A percentile compares a stretch with the other conserved stretches of the same genome.
These are phyloP conservation scores for Phyllosticta citrichinensis DNA, from an alignment of 2,329 filamentous ascomycete genomes.

Conservation along the genomic window DNA sequence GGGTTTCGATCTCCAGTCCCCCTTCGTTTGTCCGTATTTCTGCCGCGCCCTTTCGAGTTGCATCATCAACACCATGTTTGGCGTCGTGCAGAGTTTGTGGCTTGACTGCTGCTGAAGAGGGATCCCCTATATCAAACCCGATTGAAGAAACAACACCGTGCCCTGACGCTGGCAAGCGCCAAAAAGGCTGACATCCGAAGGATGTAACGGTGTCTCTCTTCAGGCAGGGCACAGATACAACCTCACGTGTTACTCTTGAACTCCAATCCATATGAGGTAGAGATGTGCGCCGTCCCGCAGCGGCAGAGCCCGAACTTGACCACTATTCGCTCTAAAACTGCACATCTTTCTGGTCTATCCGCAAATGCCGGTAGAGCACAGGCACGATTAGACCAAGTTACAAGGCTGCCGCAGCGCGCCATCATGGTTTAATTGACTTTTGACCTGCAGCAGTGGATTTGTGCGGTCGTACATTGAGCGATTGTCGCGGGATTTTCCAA, in stretches of 20 bases:
- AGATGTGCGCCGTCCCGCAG: slow-evolving; percentile 9
- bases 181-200: slow-evolving; percentile 7
- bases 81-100: background rate
- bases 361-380: background rate
- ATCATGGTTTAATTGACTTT: background rate
- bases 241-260: background rate
- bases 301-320: slow-evolving; percentile 4
- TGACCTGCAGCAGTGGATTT: background rate
- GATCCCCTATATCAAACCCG: background rate
- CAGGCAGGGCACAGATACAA: slow-evolving; percentile 2
- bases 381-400: background rate
- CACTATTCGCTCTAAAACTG: slow-evolving; percentile 10
- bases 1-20: background rate
- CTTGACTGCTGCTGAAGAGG: background rate
- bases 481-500: background rate
- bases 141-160: background rate
- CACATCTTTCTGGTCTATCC: slow-evolving; percentile 1
- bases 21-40: background rate
- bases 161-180: slow-evolving; percentile 3
- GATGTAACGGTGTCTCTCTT: slow-evolving; percentile 7
- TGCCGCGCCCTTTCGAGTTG: background rate
- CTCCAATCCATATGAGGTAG: slow-evolving; percentile 1
- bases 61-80: background rate
- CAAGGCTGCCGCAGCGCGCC: background rate
- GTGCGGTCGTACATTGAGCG: background rate